Conservation (phyloP, 2,329 filamentous ascomycete genomes). For the Scytalidium lignicola region DNA sequence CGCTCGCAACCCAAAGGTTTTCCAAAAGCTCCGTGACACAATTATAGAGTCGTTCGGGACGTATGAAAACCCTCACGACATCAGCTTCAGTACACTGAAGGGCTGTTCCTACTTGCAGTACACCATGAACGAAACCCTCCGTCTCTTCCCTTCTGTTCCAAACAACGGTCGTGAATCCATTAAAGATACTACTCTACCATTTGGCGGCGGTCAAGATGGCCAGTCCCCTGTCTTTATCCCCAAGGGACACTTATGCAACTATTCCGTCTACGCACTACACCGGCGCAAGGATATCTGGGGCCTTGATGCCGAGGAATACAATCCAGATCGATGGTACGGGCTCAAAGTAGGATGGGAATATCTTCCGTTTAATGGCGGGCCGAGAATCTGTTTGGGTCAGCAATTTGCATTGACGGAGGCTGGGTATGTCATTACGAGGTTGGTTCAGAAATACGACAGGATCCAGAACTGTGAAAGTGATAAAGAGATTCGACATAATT, state of each 20-base stretch:
- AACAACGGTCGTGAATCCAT: constrained; percentile 13
- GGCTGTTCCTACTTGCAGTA: constrained; percentile 40
- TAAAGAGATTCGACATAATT: not conserved
- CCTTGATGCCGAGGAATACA: constrained; percentile 7
- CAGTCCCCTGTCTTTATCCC: constrained; percentile 18
- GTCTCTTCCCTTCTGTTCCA: constrained; percentile 32
- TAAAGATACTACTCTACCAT: constrained; percentile 19
- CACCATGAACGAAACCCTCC: constrained; percentile 44
- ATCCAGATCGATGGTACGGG: constrained; percentile 18
- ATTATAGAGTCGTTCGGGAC: not conserved
- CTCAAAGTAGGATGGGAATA: constrained; percentile 2
- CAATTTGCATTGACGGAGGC: constrained; percentile 10
- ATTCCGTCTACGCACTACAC: constrained; percentile 27
- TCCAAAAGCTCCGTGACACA: constrained; percentile 33
- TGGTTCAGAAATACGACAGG: constrained; percentile 4
- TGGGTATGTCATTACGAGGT: constrained; percentile 4
- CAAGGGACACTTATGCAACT: constrained; percentile 12
- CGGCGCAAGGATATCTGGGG: constrained; percentile 23
- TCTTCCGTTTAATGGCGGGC: constrained; percentile 9
- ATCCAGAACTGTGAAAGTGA: not conserved
- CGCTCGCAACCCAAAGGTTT: constrained; percentile 35
- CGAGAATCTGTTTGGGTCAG: constrained; percentile 40
- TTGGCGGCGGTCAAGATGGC: constrained; percentile 23
- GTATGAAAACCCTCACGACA: not conserved
- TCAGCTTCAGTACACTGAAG: not conserved